Base-by-base conservation (phyloP, 495 filamentous ascomycete genomes). In the Hypomontagnella monticulosa region DNA sequence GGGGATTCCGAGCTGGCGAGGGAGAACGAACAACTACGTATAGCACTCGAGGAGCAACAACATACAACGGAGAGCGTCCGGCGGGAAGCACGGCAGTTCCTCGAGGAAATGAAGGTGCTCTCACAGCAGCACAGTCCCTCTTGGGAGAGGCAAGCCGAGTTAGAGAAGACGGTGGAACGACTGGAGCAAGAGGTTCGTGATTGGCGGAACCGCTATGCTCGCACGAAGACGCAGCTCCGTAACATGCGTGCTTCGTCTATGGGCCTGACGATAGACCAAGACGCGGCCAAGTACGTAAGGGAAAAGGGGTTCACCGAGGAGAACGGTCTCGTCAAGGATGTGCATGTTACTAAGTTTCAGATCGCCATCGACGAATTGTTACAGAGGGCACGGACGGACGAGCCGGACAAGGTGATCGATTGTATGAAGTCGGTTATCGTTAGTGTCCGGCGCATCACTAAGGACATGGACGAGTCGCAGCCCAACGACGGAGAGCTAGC, bases 311-410 rank as follows among this genome's bases (percentile, higher is more conserved):
- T 97, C 63, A 82, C 88, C 16, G 82, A 89, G 57, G 81, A 85
- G 8, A 83, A 90, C 48, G 95, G 95, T 1, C 72, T 94, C 19
- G 87, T 99, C 46, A 91, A 89, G 76, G 93, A 97, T 76, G 85
- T 97, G 16, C 89, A 97, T 77, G 86, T 99, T 44, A 97, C 95
- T 34, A 92, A 91, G 64, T 98, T 96, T 82, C 95, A 99, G 73
- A 89, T 97, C 64, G 87, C 93, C 12, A 90, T 99, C 57, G 95
- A 98, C 71, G 95, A 97, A 70, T 85, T 98, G 4, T 81, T 99
- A n/a, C 88, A 87, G 34, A 81, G 81, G 40, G 92, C 91, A 3
- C 87, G 94, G 12, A 82, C 78, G 20, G 85, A 89, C n/a, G 87
- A 90, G 48, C 87, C 92, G 0, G 82, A 85, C 27, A 80, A 83